phyloP scores from a whole-genome alignment of 805 yeast species.

The Cyberlindnera nakhonratchasimensis region DNA sequence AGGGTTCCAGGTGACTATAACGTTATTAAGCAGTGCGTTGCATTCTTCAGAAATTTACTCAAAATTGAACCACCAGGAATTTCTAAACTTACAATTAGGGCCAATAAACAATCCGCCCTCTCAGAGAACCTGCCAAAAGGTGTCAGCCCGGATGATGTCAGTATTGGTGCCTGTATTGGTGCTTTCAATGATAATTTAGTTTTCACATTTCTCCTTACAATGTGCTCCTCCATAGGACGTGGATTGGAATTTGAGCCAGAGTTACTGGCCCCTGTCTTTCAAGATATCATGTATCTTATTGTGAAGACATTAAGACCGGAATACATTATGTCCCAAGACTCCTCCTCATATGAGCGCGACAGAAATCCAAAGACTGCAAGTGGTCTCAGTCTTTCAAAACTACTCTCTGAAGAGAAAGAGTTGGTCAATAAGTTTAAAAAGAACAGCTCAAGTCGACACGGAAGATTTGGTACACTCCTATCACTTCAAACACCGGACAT shows the following conservation, averaged over 20 bases:
- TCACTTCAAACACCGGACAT: conserved; percentile 64
- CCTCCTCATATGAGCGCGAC: not conserved
- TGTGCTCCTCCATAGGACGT: conserved; percentile 59
- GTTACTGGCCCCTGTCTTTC: conserved; percentile 55
- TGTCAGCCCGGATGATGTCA: conserved; percentile 62
- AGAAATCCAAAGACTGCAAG: conserved; percentile 6
- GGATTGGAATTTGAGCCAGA: conserved; percentile 53
- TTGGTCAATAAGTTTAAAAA: conserved; percentile 46
- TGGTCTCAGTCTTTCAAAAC: conserved; percentile 27
- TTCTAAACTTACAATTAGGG: conserved; percentile 42
- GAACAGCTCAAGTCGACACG: conserved; percentile 70
- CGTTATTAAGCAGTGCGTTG: conserved; percentile 65
- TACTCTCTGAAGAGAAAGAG: conserved; percentile 59
- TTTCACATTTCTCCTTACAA: conserved; percentile 64
- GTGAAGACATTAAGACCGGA: conserved; percentile 50
- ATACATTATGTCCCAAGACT: conserved; percentile 14
- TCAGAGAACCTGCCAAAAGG: conserved; percentile 49
- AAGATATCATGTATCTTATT: conserved; percentile 68
- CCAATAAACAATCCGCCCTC: conserved; percentile 30
- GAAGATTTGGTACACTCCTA: conserved; percentile 83
- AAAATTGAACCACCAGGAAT: conserved; percentile 69
- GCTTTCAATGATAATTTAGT: conserved; percentile 71
- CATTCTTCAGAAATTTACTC: conserved; percentile 73
- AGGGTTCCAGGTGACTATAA: conserved; percentile 71
- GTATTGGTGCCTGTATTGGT: conserved; percentile 51